These are phyloP conservation scores for Beauveria rudraprayagi DNA, from an alignment of 2,329 filamentous ascomycete genomes.

Conservation along the genomic window DNA sequence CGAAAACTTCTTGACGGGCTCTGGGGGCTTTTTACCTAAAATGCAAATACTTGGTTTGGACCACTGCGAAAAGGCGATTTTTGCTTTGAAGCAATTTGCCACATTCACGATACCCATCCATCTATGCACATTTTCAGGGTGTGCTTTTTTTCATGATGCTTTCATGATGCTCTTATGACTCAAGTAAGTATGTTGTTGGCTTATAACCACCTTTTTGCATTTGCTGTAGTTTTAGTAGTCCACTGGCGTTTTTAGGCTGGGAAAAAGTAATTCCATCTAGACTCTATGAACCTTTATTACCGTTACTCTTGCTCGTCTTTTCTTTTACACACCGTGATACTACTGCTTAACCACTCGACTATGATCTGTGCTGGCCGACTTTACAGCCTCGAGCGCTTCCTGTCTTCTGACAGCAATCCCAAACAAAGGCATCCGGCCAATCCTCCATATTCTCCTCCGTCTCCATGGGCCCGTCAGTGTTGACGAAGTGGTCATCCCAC, in stretches of 20 bases:
- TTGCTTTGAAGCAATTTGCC: neutral
- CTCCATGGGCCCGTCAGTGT: slow-evolving; percentile 13
- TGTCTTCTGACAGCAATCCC: slow-evolving; percentile 16
- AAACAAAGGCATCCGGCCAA: slow-evolving; percentile 17
- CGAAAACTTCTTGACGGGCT: slow-evolving; percentile 29
- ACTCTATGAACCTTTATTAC: neutral
- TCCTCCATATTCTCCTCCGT: slow-evolving; percentile 9
- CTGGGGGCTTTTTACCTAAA: slow-evolving; percentile 26
- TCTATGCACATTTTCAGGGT: slow-evolving; percentile 9
- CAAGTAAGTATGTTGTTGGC: slow-evolving; percentile 10
- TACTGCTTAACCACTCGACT: neutral
- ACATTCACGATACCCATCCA: neutral
- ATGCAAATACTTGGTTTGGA: slow-evolving; percentile 13
- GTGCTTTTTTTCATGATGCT: neutral
- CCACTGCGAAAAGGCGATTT: neutral
- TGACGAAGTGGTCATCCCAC: slow-evolving; percentile 15
- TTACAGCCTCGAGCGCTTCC: slow-evolving; percentile 13
- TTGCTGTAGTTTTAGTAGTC: slow-evolving; percentile 11
- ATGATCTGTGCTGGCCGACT: neutral
- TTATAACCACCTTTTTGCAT: neutral
- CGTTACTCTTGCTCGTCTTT: neutral
- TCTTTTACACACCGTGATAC: neutral
- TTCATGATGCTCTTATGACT: slow-evolving; percentile 8
- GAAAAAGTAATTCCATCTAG: slow-evolving; percentile 9
- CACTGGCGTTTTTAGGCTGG: slow-evolving; percentile 6